These are phyloP conservation scores for Scheffersomyces coipomensis DNA, from an alignment of 805 yeast genomes.

Conservation along the genomic window DNA sequence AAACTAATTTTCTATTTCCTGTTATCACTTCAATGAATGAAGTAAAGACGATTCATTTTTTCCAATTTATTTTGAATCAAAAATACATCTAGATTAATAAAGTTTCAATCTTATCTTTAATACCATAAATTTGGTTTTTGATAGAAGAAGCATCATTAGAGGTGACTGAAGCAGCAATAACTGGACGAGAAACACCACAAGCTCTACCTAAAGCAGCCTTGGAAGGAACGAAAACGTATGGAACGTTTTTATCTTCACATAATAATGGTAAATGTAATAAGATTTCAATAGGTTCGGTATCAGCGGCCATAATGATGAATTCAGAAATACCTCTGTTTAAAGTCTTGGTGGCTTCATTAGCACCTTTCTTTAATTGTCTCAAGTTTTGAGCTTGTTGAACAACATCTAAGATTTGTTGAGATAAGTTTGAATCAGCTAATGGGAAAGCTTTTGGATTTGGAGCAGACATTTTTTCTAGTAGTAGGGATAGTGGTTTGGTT, in stretches of 20 bases:
- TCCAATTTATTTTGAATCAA: too few species aligned
- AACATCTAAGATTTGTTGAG: conserved; percentile 96
- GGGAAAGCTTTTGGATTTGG: conserved; percentile 99
- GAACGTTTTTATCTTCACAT: conserved; percentile 99
- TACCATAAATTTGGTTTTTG: conserved; percentile 94
- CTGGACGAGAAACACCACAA: conserved; percentile 99
- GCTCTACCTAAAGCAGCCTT: conserved; percentile 99
- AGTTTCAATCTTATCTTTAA: conserved; percentile 99
- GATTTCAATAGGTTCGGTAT: conserved; percentile 98
- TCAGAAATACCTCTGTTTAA: conserved; percentile 99
- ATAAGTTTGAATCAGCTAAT: conserved; percentile 90
- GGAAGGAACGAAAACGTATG: conserved; percentile 98
- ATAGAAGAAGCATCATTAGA: conserved; percentile 97
- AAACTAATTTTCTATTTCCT: too few species aligned
- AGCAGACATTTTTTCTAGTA: conserved; percentile 56
- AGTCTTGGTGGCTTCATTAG: conserved; percentile 99
- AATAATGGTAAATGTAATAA: conserved; percentile 94
- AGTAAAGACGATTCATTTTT: too few species aligned
- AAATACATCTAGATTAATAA: conserved; percentile 65
- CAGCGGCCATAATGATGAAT: conserved; percentile 99
- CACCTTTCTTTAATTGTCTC: conserved; percentile 99
- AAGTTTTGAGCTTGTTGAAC: conserved; percentile 97
- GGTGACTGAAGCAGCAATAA: conserved; percentile 97
- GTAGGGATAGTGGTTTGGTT: not conserved
- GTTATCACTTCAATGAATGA: too few species aligned